Evolutionary conservation across 805 yeast species (phyloP).

Genomic region (Hanseniaspora taiwanica): DNA sequence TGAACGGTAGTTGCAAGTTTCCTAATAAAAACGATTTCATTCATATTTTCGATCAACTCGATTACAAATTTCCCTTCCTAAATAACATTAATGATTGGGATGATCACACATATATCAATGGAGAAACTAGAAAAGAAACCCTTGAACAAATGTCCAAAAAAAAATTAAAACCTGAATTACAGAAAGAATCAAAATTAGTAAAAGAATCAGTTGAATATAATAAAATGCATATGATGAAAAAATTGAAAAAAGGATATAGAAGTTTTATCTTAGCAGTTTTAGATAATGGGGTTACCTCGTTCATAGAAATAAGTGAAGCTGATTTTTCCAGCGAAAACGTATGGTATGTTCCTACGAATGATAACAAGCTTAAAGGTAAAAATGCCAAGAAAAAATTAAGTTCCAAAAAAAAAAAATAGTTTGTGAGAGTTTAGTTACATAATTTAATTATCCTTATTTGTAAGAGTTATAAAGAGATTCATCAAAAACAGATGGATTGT

Average conservation of each 20-base stretch:
- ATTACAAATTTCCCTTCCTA: slow-evolving; percentile 22
- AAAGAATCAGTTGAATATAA: slow-evolving; percentile 7
- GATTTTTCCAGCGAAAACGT: slow-evolving; percentile 31
- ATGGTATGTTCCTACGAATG: slow-evolving; percentile 16
- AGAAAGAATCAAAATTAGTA: slow-evolving; percentile 4
- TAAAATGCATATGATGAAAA: slow-evolving; percentile 21
- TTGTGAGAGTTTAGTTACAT: too few relatives aligned
- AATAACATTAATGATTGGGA: slow-evolving; percentile 18
- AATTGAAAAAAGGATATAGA: slow-evolving; percentile 41
- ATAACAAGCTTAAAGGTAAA: neutral
- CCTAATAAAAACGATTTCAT: slow-evolving; percentile 35
- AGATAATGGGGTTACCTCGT: slow-evolving; percentile 64
- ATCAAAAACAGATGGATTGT: slow-evolving; percentile 38
- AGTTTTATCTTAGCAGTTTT: slow-evolving; percentile 51
- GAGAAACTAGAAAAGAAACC: slow-evolving; percentile 7
- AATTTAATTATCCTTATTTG: neutral
- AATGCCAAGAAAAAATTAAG: neutral
- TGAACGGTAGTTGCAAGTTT: slow-evolving; percentile 23
- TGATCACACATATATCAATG: slow-evolving; percentile 11
- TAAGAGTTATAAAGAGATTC: slow-evolving; percentile 32
- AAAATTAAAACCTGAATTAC: slow-evolving; percentile 2
- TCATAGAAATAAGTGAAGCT: slow-evolving; percentile 38
- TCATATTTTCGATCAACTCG: slow-evolving; percentile 20
- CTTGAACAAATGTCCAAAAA: neutral
- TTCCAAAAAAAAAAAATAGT: neutral